phyloP scores from a whole-genome alignment of 495 filamentous ascomycete genomes.

The Aspergillus cavernicola region DNA sequence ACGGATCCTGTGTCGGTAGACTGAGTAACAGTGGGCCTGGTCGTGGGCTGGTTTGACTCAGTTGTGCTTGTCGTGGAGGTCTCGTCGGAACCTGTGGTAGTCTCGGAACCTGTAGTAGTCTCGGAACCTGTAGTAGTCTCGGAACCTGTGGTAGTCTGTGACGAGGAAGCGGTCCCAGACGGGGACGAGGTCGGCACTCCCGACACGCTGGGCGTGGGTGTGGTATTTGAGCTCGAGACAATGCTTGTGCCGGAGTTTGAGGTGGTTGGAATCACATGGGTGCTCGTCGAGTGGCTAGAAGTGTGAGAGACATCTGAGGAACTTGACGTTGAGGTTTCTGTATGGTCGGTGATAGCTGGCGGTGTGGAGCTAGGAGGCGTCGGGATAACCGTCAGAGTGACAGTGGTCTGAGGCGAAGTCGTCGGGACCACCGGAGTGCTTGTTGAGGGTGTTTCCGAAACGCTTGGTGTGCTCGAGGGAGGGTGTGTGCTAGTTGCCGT shows the following conservation, averaged over 20 bases:
- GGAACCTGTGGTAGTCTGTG: background rate
- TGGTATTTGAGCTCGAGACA: background rate
- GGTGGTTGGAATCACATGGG: background rate
- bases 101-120: background rate
- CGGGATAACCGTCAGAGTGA: conserved; percentile 9
- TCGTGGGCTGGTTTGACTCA: background rate
- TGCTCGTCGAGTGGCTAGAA: background rate
- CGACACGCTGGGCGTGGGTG: background rate
- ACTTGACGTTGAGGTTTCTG: background rate
- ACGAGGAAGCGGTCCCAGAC: background rate
- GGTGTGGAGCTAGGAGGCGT: conserved; percentile 1
- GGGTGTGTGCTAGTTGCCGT: background rate
- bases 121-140: background rate
- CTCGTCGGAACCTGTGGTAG: background rate
- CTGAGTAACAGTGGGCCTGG: conserved; percentile 19
- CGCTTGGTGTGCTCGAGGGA: conserved; percentile 1
- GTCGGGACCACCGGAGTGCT: conserved; percentile 2
- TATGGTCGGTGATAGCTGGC: background rate
- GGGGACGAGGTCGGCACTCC: background rate
- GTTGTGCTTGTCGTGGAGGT: background rate
- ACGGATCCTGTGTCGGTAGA: conserved; percentile 3
- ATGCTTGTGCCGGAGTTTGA: background rate
- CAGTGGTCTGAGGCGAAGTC: background rate
- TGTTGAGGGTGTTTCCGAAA: conserved; percentile 1
- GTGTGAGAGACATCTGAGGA: background rate